Conservation (phyloP, 495 filamentous ascomycete genomes). For the Trichoderma virens region DNA sequence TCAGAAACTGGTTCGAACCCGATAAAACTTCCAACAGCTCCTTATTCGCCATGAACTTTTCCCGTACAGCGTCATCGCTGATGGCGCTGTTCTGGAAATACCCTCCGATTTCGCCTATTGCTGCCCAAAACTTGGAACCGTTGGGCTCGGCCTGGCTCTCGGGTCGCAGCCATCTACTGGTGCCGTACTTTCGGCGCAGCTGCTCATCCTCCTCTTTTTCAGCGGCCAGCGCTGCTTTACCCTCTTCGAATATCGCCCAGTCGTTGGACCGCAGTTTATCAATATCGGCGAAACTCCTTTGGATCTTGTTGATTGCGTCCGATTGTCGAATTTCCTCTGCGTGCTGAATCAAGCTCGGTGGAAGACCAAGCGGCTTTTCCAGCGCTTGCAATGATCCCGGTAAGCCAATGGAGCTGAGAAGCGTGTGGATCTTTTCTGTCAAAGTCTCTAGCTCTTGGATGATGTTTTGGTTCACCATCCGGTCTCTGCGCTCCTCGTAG, state of each 20-base stretch:
- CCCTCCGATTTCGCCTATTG: conserved; percentile 71
- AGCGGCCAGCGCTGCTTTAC: conserved; percentile 61
- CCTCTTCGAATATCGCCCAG: conserved; percentile 69
- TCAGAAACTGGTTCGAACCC: conserved; percentile 68
- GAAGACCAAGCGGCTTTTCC: conserved; percentile 91
- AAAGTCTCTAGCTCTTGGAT: conserved; percentile 78
- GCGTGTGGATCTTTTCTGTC: conserved; percentile 71
- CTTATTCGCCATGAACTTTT: conserved; percentile 71
- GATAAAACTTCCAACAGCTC: conserved; percentile 64
- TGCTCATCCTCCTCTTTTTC: conserved; percentile 79
- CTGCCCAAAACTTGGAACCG: conserved; percentile 65
- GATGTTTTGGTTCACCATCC: conserved; percentile 76
- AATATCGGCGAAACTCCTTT: conserved; percentile 74
- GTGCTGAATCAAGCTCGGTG: conserved; percentile 73
- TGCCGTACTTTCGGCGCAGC: conserved; percentile 73
- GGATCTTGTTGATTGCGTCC: conserved; percentile 68
- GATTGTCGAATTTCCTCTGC: conserved; percentile 95
- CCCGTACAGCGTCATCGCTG: conserved; percentile 72
- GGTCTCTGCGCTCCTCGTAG: conserved; percentile 85
- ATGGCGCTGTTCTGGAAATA: conserved; percentile 80
- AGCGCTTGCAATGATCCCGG: conserved; percentile 90
- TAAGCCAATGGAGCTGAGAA: conserved; percentile 75
- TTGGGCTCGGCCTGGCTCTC: conserved; percentile 52
- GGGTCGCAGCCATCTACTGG: conserved; percentile 72
- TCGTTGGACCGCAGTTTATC: conserved; percentile 76